Evolutionary conservation across 192 early-diverging fungal genomes (phyloP), one percentile per base, ranked within the genome.

Genomic region (Haplosporangium gracile): DNA sequence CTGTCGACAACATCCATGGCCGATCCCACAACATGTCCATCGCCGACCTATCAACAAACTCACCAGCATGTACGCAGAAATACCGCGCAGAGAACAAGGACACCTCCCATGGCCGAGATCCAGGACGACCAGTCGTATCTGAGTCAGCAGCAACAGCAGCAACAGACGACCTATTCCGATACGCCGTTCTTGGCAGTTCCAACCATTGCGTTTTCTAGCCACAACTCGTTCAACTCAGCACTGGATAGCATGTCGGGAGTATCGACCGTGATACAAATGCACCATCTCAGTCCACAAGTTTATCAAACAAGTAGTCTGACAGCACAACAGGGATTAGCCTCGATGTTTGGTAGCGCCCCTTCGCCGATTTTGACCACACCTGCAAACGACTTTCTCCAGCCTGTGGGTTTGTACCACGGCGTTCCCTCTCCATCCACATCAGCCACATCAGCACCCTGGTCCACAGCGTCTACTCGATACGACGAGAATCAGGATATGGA

Each of bases 401-500:
- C 60, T 26, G 26, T 32, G 11, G 60, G 68, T 18, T 20, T 69
- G 29, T 75, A 75, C 49, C 73, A 47, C 38, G 32, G 29, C 15
- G 55, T 38, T 22, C n/a, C n/a, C 11, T 39, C 38, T 45, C 38
- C 38, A 4, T 38, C 39, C n/a, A 36, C 36, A 40, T n/a, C 75
- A 2, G 39, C 39, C 10, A 76, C 75, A 26, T 55, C 74, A 51
- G 36, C 29, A 42, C 32, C 60, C 75, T 40, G 36, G 16, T 63
- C 39, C 13, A 36, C 40, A 40, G 57, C 70, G 2, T 86, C 84
- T 3, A 86, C 79, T 24, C 70, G 79, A 20, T 86, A 86, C 26
- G 79, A 86, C 8, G 84, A 86, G 24, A 79, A 86, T 34, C 84
- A 86, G 36, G 84, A 86, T 53, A 86, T 86, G 84, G 79, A 81